Percentiles rank a stretch among this genome's conserved stretches.
phyloP scores from a whole-genome alignment of 345 rosid species.

The Populus pruinosa region DNA sequence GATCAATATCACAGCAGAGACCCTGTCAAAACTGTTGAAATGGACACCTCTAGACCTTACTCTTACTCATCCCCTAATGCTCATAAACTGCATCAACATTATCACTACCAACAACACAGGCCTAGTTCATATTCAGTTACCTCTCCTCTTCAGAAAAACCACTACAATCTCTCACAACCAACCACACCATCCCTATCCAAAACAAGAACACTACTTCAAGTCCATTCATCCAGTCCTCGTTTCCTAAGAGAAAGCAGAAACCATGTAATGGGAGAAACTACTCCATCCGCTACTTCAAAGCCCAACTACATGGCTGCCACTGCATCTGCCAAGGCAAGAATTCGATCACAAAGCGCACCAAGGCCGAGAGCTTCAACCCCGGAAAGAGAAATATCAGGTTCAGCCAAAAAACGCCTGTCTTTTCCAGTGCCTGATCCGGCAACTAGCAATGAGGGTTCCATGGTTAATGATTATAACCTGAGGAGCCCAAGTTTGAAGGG shows the following conservation, averaged over 20 bases:
- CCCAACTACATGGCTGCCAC: slow-evolving; percentile 26
- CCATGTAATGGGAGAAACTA: background rate
- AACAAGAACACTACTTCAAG: slow-evolving; percentile 25
- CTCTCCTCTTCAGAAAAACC: slow-evolving; percentile 25
- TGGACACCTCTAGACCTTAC: slow-evolving; percentile 17
- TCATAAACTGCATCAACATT: background rate
- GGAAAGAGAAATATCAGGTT: slow-evolving; percentile 5
- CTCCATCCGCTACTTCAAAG: background rate
- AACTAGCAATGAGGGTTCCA: background rate
- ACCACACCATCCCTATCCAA: slow-evolving; percentile 25
- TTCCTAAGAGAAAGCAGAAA: background rate
- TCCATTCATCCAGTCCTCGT: slow-evolving; percentile 22
- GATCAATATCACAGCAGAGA: slow-evolving; percentile 3
- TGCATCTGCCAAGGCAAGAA: slow-evolving; percentile 17
- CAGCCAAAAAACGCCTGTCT: slow-evolving; percentile 5
- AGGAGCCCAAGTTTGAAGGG: slow-evolving; percentile 13
- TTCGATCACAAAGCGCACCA: slow-evolving; percentile 17
- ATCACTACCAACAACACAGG: slow-evolving; percentile 14
- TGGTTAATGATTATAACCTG: background rate
- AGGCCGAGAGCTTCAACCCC: slow-evolving; percentile 19
- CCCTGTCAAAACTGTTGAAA: slow-evolving; percentile 15
- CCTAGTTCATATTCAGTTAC: slow-evolving; percentile 22
- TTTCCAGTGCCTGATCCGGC: background rate
- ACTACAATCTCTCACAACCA: background rate
- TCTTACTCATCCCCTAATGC: background rate